A percentile compares a stretch with the other conserved stretches of the same genome.
These are phyloP conservation scores for Sugiyamaella neomexicana DNA, from an alignment of 1,139 yeast genomes.

Conservation along the genomic window DNA sequence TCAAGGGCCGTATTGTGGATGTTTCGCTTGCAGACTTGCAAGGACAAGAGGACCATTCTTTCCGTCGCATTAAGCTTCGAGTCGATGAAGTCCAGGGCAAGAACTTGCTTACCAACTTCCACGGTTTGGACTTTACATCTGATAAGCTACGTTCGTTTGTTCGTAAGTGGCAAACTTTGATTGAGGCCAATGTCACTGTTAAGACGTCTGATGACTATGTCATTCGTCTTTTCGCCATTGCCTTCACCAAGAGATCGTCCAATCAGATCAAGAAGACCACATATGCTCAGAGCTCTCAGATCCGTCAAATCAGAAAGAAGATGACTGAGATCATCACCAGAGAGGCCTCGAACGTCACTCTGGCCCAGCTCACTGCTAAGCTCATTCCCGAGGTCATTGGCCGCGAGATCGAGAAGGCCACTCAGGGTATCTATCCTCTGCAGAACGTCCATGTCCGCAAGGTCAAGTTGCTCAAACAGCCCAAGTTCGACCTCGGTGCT, in stretches of 20 bases:
- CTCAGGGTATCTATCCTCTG: constrained; percentile 81
- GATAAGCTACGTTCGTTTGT: constrained; percentile 89
- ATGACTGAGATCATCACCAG: constrained; percentile 76
- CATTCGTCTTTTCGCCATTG: constrained; percentile 84
- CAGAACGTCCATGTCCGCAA: constrained; percentile 91
- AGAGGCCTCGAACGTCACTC: constrained; percentile 79
- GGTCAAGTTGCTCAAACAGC: constrained; percentile 88
- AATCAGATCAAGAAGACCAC: constrained; percentile 90
- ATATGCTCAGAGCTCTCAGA: constrained; percentile 87
- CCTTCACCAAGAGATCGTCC: constrained; percentile 88
- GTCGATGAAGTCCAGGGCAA: constrained; percentile 93
- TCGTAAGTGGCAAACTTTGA: constrained; percentile 91
- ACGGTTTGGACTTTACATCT: constrained; percentile 88
- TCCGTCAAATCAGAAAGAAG: constrained; percentile 84
- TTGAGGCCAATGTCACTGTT: constrained; percentile 88
- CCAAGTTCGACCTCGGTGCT: constrained; percentile 87
- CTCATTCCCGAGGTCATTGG: constrained; percentile 90
- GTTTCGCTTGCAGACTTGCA: constrained; percentile 86
- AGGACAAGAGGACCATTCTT: constrained; percentile 90
- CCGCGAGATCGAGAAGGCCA: constrained; percentile 85
- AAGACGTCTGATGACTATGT: constrained; percentile 91
- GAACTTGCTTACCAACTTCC: constrained; percentile 92
- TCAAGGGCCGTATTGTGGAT: constrained; percentile 88
- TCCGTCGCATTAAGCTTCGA: constrained; percentile 86
- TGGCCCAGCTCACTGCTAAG: constrained; percentile 84